phyloP scores from a whole-genome alignment of 352 stramenopile species.

The Phytophthora boehmeriae region DNA sequence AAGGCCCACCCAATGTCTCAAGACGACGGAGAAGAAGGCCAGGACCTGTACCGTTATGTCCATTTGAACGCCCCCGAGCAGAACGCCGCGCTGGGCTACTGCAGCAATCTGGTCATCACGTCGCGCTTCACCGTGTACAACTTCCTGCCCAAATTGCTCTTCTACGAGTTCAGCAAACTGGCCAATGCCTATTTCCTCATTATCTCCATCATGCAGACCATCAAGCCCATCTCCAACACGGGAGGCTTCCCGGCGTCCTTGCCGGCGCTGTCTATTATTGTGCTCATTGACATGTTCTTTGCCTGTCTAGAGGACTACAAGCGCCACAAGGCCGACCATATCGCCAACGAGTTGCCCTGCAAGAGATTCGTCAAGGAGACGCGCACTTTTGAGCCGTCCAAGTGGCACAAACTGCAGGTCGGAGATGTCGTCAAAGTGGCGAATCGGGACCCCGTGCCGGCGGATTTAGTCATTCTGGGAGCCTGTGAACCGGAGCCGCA shows the following conservation, averaged over 20 bases:
- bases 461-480: conserved; percentile 88
- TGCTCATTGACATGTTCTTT: conserved; percentile 94
- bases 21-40: conserved; percentile 19
- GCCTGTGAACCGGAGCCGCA: conserved; percentile 74
- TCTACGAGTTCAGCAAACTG: conserved; percentile 91
- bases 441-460: conserved; percentile 87
- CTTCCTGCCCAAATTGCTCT: conserved; percentile 92
- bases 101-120: conserved; percentile 85
- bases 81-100: conserved; percentile 70
- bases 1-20: not conserved
- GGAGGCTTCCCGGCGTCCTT: conserved; percentile 90
- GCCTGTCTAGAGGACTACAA: conserved; percentile 92
- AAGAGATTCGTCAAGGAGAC: conserved; percentile 38
- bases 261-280: conserved; percentile 91
- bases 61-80: conserved; percentile 69
- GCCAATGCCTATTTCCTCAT: conserved; percentile 95
- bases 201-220: conserved; percentile 91
- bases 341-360: conserved; percentile 83
- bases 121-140: conserved; percentile 92
- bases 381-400: conserved; percentile 62
- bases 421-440: conserved; percentile 91
- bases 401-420: conserved; percentile 83
- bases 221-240: conserved; percentile 93
- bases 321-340: conserved; percentile 86
- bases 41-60: conserved; percentile 67